phyloP scores from a whole-genome alignment of 2,329 filamentous ascomycete genomes.

The Fusarium napiforme region DNA sequence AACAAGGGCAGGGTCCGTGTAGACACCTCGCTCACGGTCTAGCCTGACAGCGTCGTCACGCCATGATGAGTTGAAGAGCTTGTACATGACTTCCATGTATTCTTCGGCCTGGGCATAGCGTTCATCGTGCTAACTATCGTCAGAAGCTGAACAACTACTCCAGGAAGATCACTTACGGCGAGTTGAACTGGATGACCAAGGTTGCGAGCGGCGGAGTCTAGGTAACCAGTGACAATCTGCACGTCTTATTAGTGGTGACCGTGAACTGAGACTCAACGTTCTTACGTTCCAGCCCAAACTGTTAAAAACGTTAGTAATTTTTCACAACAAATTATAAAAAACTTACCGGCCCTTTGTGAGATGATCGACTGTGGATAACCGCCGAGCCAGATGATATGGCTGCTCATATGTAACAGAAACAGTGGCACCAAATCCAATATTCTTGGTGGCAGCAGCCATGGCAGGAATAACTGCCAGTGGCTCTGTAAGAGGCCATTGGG shows the following conservation, averaged over 20 bases:
- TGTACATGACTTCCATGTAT: slow-evolving; percentile 73
- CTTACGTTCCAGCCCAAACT: slow-evolving; percentile 67
- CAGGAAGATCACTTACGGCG: slow-evolving; percentile 17
- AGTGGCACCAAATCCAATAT: slow-evolving; percentile 76
- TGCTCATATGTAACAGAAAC: slow-evolving; percentile 77
- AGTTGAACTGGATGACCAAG: slow-evolving; percentile 68
- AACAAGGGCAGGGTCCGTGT: slow-evolving; percentile 63
- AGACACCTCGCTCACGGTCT: slow-evolving; percentile 68
- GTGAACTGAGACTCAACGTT: not conserved
- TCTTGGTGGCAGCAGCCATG: slow-evolving; percentile 76
- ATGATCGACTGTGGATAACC: slow-evolving; percentile 75
- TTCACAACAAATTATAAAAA: fast-evolving
- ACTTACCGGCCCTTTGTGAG: slow-evolving; percentile 68
- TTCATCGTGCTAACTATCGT: slow-evolving; percentile 65
- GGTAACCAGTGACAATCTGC: slow-evolving; percentile 74
- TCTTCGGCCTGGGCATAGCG: slow-evolving; percentile 72
- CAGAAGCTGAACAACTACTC: not conserved
- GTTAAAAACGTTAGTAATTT: not conserved
- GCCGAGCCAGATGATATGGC: slow-evolving; percentile 74
- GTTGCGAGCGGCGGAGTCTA: slow-evolving; percentile 76
- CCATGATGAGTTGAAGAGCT: slow-evolving; percentile 75
- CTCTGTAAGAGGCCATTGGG: slow-evolving; percentile 78
- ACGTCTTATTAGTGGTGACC: slow-evolving; percentile 41
- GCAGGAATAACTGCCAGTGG: slow-evolving; percentile 72
- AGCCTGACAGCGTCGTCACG: slow-evolving; percentile 72